Base-by-base conservation (phyloP, 2,329 filamentous ascomycete genomes). In the Fusarium subglutinans region DNA sequence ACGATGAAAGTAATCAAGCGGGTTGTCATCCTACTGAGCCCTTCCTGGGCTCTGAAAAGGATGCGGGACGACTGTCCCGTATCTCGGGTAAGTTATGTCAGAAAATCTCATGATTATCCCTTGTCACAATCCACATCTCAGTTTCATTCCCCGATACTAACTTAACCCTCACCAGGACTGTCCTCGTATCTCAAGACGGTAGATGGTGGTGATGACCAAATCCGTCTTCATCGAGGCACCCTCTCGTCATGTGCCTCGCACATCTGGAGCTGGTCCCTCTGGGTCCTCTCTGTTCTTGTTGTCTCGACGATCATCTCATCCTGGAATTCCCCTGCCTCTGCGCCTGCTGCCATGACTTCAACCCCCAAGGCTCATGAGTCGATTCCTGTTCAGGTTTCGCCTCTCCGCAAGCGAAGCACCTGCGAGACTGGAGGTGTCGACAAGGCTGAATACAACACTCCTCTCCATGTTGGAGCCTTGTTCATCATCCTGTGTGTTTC, bases 381-480 rank as follows among this genome's bases (percentile, higher is more conserved):
- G 20, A 55, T 59, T 63, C 65, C 69, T 40, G 62, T 63, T n/a
- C 63, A 66, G 14, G 50, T 63, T 53, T 69, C 74, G 20, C 63
- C 62, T 37, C 66, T 76, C 18, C 70, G 45, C 33, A 81, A 79
- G 70, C 76, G 81, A 58, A 74, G 75, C 43, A 78, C 78, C 11
- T 83, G 81, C 55, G 76, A 70, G 8, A 63, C 70, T 35, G 79
- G 78, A 37, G 81, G 81, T 37, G 79, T 80, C 68, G 66, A 77
- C 61, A 76, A 78, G 38, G 76, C 76, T 56, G 78, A 82, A 3
- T 91, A 91, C 82, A 89, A 91, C 78, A 86, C 85, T 20, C 82
- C 87, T 17, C 83, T 90, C 24, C 90, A 91, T 79, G 87, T 90
- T 58, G 86, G 87, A 66, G 90, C 89, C 33, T 80, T 92, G 33